Base-by-base conservation (phyloP, 2,329 filamentous ascomycete species). In the Penicillium griseofulvum region DNA sequence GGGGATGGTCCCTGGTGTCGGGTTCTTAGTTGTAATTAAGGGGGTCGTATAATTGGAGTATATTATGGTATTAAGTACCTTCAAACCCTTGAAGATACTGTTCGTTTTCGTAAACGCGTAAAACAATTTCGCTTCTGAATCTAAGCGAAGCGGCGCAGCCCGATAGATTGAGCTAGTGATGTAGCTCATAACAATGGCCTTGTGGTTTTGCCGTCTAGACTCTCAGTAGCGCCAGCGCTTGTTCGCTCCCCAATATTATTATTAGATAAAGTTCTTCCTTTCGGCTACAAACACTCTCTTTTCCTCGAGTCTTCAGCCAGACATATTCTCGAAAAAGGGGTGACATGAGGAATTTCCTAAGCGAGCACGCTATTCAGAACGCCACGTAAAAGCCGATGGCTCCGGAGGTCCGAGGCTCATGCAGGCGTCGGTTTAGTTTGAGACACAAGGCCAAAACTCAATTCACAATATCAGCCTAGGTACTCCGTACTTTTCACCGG, bases 101-200 rank as follows among this genome's bases (percentile, higher is more conserved):
- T 51, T 19, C 39, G n/a, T 16, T 44, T 44, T 46, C 14, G 34
- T 24, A 37, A 52, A 43, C 49, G 31, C 17, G 19, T 22, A 42
- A 26, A 26, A 38, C 37, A 52, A 45, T 50, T 9, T 45, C 26
- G 41, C 33, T 39, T 43, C 33, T 11, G 26, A 14, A 9, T 29
- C 10, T 53, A 53, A 56, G 49, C 54, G 54, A 56, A 53, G 37
- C 44, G 49, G 53, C 11, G 14, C 29, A 47, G 5, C 9, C 49
- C 31, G 38, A 46, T 45, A 2, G 4, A 12, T 28, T 39, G 26
- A 39, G 33, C 38, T 31, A 36, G 10, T 5, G 22, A 2, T 9
- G 17, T 24, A 10, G 26, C 4, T 19, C 7, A n/a, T 16, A 45
- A 33, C 33, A 45, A 38, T 29, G 34, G 24, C 7, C 12, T 29